Evolutionary conservation across 345 rosid species (phyloP).

Genomic region (Populus nigra): DNA sequence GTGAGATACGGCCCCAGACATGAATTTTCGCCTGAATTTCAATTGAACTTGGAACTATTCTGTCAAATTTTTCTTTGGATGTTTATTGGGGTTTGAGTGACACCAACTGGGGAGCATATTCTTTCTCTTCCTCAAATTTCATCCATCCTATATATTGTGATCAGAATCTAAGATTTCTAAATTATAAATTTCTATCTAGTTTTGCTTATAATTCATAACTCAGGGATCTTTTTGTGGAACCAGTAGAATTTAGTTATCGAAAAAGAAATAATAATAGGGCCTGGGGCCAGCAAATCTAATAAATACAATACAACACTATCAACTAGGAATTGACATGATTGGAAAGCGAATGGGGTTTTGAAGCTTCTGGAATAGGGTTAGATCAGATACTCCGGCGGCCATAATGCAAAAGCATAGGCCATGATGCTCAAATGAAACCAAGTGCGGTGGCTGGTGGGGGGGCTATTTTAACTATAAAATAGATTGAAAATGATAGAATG

Average conservation of each 20-base stretch:
- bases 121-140: background rate
- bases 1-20: too few relatives aligned
- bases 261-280: too few relatives aligned
- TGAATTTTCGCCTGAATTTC: too few relatives aligned
- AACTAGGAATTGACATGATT: background rate
- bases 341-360: background rate
- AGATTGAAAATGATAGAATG: slow-evolving; percentile 10
- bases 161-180: background rate
- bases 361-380: background rate
- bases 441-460: slow-evolving; percentile 18
- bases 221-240: background rate
- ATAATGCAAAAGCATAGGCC: background rate
- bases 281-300: background rate
- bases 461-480: slow-evolving; percentile 4
- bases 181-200: background rate
- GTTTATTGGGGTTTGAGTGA: too few relatives aligned
- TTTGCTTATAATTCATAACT: background rate
- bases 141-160: background rate
- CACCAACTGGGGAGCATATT: background rate
- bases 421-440: background rate
- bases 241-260: too few relatives aligned
- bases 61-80: too few relatives aligned
- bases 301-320: background rate
- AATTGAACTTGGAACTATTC: too few relatives aligned
- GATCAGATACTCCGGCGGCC: background rate